Evolutionary conservation across 805 yeast species (phyloP), one percentile per base, ranked within the genome.

Genomic region (Wickerhamomyces xylosicus): DNA sequence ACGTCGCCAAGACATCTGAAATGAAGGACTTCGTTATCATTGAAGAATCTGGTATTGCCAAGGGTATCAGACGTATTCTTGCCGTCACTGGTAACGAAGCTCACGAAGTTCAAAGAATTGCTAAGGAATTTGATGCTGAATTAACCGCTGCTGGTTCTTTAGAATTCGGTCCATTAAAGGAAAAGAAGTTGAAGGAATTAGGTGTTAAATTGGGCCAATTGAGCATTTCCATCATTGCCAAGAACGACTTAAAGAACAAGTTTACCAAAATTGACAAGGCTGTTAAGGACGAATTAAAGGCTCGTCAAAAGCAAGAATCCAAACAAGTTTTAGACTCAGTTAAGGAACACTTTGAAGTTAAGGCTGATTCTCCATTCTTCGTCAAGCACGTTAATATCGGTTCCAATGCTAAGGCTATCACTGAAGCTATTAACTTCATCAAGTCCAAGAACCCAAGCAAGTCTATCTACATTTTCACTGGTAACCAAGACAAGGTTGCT

Each of bases 41-140:
- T 46, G 99, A 92, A 69, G 99, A 92, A 65, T 76, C 85, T 47
- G 97, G 98, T 64, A 92, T 92, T 61, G 97, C 98, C 44, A 92
- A 92, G 68, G 99, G 99, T 64, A 86, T 87, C 46, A 79, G 99
- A 67, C 85, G 99, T 72, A 84, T 92, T 59, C 96, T 92, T 41
- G 97, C 96, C 20, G 95, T 92, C 38, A 84, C 97, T 15, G 97
- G 97, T 36, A 68, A 75, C 38, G 94, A 79, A 47, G 97, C 98
- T 14, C 78, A 75, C 52, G 90, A 79, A 52, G 97, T 87, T 38
- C 96, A 92, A 70, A 73, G 85, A 58, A 58, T 81, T 47, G 96
- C 97, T 38, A 54, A 58, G 21, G 90, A 81, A 42, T 90, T 79
- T 56, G 78, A 71, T 27, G 67, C 64, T 36, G 69, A 72, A 37